Conservation (phyloP, 2,329 filamentous ascomycete genomes). For the Fusarium buxicola region DNA sequence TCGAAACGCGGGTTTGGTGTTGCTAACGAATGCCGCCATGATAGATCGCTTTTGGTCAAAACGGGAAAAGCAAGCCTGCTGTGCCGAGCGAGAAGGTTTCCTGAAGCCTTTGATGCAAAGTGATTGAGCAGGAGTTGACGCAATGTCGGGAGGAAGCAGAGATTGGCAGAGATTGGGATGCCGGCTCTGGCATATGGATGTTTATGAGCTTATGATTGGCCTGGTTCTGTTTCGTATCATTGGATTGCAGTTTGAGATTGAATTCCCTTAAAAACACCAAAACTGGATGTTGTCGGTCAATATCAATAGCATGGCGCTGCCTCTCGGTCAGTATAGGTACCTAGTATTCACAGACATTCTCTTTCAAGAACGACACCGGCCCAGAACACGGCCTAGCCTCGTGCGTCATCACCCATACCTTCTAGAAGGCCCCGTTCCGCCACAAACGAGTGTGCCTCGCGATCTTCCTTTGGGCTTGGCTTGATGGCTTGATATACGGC, state of each 20-base stretch:
- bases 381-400: no score
- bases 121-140: background rate
- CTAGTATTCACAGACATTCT: no score
- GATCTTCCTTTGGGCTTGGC: background rate
- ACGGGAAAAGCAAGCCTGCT: constrained; percentile 30
- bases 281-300: constrained; percentile 1
- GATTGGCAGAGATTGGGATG: background rate
- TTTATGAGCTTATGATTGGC: constrained; percentile 32
- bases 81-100: constrained; percentile 39
- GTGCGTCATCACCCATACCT: background rate
- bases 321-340: background rate
- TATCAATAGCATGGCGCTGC: background rate
- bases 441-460: background rate
- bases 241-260: constrained; percentile 18
- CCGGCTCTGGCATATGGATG: constrained; percentile 15
- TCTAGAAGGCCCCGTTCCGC: background rate
- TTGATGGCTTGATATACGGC: background rate
- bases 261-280: constrained; percentile 1
- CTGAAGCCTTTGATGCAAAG: background rate
- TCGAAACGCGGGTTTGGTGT: background rate
- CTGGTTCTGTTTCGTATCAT: constrained; percentile 2
- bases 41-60: constrained; percentile 30
- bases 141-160: background rate
- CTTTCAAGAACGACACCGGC: no score
- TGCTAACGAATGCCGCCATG: constrained; percentile 15